phyloP scores from a whole-genome alignment of 257 asterid species.

The Nicotiana benthamiana region DNA sequence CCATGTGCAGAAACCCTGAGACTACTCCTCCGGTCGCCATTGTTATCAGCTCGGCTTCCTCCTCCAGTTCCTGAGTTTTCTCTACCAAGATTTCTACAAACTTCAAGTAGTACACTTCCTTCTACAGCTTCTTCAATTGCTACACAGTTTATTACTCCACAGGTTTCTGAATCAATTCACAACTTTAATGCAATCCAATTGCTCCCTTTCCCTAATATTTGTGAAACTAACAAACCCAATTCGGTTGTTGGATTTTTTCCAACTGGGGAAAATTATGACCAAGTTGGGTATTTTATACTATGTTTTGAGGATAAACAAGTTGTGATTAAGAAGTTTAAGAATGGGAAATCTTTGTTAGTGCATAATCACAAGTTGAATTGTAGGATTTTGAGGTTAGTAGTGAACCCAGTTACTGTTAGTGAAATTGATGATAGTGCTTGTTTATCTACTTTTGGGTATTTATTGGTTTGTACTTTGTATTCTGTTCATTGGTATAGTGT shows the following conservation, averaged over 20 bases:
- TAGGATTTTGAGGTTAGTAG: slow-evolving; percentile 39
- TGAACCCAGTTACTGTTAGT: slow-evolving; percentile 25
- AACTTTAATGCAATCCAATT: slow-evolving; percentile 48
- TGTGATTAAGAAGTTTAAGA: slow-evolving; percentile 14
- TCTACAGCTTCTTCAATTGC: slow-evolving; percentile 31
- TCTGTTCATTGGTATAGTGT: slow-evolving; percentile 60
- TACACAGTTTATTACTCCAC: slow-evolving; percentile 34
- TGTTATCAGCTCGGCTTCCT: slow-evolving; percentile 47
- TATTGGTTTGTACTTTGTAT: slow-evolving; percentile 56
- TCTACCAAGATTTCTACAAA: slow-evolving; percentile 33
- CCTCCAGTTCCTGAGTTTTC: slow-evolving; percentile 39
- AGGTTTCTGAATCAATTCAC: slow-evolving; percentile 25
- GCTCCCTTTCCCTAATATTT: slow-evolving; percentile 30
- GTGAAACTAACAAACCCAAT: neutral
- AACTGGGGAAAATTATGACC: slow-evolving; percentile 52
- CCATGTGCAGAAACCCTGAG: slow-evolving; percentile 26
- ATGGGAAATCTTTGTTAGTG: slow-evolving; percentile 10
- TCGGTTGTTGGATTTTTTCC: slow-evolving; percentile 43
- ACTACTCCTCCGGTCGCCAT: slow-evolving; percentile 32
- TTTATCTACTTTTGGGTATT: slow-evolving; percentile 32
- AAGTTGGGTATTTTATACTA: slow-evolving; percentile 46
- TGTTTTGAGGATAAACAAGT: slow-evolving; percentile 24
- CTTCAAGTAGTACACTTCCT: slow-evolving; percentile 11
- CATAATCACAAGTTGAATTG: slow-evolving; percentile 27
- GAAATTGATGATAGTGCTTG: slow-evolving; percentile 4